Percentiles rank a stretch among this genome's conserved stretches.
Evolutionary conservation across 352 stramenopile genomes (phyloP).

Genomic region (Blastocystis sp.): DNA sequence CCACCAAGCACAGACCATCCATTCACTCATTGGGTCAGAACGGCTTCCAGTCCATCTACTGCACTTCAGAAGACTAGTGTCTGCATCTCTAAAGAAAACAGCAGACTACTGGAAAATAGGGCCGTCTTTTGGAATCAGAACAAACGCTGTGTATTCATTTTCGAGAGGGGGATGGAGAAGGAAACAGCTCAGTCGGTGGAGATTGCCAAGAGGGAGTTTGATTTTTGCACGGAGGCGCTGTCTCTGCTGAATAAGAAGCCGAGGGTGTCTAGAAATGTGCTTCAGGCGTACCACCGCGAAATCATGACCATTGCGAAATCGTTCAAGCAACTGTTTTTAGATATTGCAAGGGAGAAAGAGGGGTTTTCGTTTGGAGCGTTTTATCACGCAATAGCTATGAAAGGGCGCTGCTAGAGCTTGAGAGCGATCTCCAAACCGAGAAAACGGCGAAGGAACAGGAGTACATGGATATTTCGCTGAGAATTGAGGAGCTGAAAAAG

Average conservation of each 20-base stretch:
- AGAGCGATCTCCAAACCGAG: conserved; percentile 14
- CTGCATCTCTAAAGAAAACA: not conserved
- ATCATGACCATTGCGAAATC: conserved; percentile 42
- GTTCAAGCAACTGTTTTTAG: conserved; percentile 43
- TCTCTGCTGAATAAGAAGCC: not conserved
- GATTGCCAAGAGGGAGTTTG: not conserved
- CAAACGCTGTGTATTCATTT: not conserved
- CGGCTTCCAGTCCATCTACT: no score
- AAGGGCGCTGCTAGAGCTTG: not conserved
- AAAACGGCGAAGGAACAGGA: conserved; percentile 25
- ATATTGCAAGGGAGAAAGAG: conserved; percentile 40
- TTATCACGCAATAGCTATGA: conserved; percentile 15
- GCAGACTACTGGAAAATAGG: not conserved
- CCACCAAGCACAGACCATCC: no score
- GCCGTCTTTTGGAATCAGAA: not conserved
- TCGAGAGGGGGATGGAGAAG: not conserved
- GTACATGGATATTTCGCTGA: not conserved
- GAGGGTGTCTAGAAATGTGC: conserved; percentile 19
- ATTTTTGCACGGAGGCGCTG: not conserved
- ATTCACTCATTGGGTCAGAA: no score
- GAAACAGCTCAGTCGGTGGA: not conserved
- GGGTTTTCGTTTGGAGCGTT: not conserved
- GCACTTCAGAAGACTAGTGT: no score
- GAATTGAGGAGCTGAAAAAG: conserved; percentile 33
- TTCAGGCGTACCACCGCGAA: conserved; percentile 53